Percentiles rank a stretch among this genome's conserved stretches.
Conservation (phyloP, 805 yeast species). For the Sporopachydermia lactativora region DNA sequence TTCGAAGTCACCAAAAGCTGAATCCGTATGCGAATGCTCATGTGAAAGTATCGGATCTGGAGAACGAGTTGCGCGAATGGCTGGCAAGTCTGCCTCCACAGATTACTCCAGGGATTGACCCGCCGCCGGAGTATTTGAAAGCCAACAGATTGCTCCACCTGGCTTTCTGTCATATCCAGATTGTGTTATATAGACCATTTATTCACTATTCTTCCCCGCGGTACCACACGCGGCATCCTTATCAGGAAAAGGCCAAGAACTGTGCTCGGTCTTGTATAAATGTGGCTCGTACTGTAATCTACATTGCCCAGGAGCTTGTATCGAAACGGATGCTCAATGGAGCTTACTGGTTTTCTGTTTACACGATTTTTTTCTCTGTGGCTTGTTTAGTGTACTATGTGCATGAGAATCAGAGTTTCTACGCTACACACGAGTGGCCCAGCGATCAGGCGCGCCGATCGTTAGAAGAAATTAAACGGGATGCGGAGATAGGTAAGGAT, state of each 20-base stretch:
- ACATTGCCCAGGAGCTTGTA: conserved; percentile 69
- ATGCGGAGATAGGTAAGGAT: conserved; percentile 71
- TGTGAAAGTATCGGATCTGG: conserved; percentile 42
- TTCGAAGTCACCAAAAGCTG: conserved; percentile 15
- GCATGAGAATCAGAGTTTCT: conserved; percentile 30
- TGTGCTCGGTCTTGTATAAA: conserved; percentile 75
- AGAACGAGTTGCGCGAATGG: conserved; percentile 61
- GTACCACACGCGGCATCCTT: conserved; percentile 18
- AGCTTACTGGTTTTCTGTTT: conserved; percentile 84
- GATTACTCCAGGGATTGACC: conserved; percentile 56
- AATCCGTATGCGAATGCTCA: conserved; percentile 10
- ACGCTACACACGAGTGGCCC: conserved; percentile 20
- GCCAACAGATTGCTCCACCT: conserved; percentile 65
- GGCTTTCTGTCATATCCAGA: conserved; percentile 56
- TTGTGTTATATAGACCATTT: conserved; percentile 76
- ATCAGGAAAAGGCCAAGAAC: conserved; percentile 47
- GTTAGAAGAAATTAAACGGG: conserved; percentile 36
- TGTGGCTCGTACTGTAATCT: conserved; percentile 72
- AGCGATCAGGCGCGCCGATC: conserved; percentile 31
- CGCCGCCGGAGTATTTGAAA: conserved; percentile 48
- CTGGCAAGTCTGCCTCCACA: conserved; percentile 53
- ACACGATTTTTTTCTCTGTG: conserved; percentile 78
- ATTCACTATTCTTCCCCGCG: conserved; percentile 68
- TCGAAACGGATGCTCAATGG: conserved; percentile 59
- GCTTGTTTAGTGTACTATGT: conserved; percentile 76